These are phyloP conservation scores for Iris macrosiphon DNA, from an alignment of 106 monocot species.

Conservation along the genomic window DNA sequence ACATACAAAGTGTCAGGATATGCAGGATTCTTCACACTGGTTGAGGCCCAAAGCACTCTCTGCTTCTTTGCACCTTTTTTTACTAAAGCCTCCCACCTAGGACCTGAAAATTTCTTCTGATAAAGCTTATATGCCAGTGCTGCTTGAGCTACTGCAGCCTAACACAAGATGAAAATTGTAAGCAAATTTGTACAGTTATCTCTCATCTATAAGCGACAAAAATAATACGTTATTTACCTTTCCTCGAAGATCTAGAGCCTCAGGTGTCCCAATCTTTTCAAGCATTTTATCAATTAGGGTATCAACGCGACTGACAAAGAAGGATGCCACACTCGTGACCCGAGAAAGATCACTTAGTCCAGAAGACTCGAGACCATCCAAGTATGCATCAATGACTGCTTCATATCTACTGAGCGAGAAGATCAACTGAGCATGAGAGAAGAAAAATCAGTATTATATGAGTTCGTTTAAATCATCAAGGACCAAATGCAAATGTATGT, in stretches of 20 bases:
- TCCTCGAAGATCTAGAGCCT: constrained; percentile 78
- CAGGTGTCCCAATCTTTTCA: constrained; percentile 81
- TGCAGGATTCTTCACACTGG: constrained; percentile 90
- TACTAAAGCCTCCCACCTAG: constrained; percentile 82
- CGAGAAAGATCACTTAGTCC: constrained; percentile 73
- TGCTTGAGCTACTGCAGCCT: constrained; percentile 96
- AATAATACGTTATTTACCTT: constrained; percentile 36
- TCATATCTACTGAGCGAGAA: constrained; percentile 89
- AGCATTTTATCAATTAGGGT: constrained; percentile 82
- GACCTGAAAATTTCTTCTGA: constrained; percentile 95
- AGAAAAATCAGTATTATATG: constrained; percentile 11
- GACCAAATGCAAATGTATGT: no score
- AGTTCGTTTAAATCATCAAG: no score
- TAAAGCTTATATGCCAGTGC: constrained; percentile 76
- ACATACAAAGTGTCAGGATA: constrained; percentile 89
- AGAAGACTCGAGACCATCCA: constrained; percentile 84
- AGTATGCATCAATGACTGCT: constrained; percentile 91
- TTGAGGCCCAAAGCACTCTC: constrained; percentile 91
- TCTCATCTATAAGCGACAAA: background rate
- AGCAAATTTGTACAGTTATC: background rate
- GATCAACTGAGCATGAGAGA: constrained; percentile 43
- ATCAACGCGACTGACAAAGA: constrained; percentile 92
- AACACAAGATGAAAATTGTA: background rate
- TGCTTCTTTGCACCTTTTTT: constrained; percentile 97
- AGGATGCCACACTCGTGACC: constrained; percentile 91